Base-by-base conservation (phyloP, 768 basidiomycete genomes). In the Paxillus rubicundulus region DNA sequence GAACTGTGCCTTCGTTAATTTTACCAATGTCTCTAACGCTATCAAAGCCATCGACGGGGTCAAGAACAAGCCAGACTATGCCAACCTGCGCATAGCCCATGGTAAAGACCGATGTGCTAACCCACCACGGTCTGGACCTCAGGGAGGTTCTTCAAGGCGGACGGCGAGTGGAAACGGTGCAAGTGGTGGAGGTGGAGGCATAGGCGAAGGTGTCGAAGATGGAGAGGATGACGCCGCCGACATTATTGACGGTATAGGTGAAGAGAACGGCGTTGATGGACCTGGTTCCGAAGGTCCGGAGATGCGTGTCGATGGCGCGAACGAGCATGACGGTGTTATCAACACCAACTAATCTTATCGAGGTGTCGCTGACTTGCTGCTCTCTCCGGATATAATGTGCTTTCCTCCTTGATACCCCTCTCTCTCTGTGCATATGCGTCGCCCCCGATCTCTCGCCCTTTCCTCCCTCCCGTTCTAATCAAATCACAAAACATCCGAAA, bases 1-100 rank as follows among this genome's bases (percentile, higher is more conserved):
- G 81, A 92, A 93, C 73, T 95, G 93, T 67, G 92, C 92, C 28
- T 99, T 94, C 66, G 87, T 93, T 63, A 97, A 96, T 75, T 96
- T 94, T 61, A 96, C 93, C 32, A 94, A 94, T 73, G 84, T 97
- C 59, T 85, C 87, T 46, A 95, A 95, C 65, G 93, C 94, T 12
- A 93, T 94, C 78, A 98, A 98, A 76, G 94, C 96, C n/a, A 95
- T 98, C 63, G 96, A 98, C 52, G 88, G 86, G 8, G 82, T 97
- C 71, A 96, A 96, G 81, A 82, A 78, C 65, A 90, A 92, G 66
- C 82, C 91, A 2, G 95, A 98, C 65, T 98, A 98, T 65, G 77
- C 82, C 16, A 86, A 86, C 68, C 73, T 98, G 59, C 87, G 92
- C 37, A 90, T 99, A 53, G 87, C 93, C 14, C 94, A 95, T 70